Percentiles rank a stretch among this genome's conserved stretches.
Conservation (phyloP, 2,329 filamentous ascomycete species). For the Claviceps capensis region DNA sequence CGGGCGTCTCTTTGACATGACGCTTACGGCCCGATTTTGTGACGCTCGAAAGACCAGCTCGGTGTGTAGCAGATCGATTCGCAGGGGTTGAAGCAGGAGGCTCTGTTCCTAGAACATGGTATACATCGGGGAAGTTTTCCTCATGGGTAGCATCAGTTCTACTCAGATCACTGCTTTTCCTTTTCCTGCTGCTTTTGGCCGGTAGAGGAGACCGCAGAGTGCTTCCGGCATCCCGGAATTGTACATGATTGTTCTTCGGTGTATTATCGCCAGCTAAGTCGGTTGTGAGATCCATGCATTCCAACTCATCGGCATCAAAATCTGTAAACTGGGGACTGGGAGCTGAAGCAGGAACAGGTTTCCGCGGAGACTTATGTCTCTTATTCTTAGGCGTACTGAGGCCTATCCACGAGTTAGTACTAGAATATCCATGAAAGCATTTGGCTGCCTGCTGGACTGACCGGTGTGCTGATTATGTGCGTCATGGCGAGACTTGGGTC, state of each 20-base stretch:
- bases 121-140: conserved; percentile 41
- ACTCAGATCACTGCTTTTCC: conserved; percentile 36
- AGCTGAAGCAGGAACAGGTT: conserved; percentile 12
- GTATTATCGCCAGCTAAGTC: conserved; percentile 21
- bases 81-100: conserved; percentile 23
- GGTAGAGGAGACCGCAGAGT: conserved; percentile 24
- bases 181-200: conserved; percentile 31
- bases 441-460: not conserved
- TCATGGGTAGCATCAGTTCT: conserved; percentile 22
- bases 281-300: conserved; percentile 28
- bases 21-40: conserved; percentile 8
- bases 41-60: conserved; percentile 10
- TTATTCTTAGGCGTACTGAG: conserved; percentile 10
- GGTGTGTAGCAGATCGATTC: conserved; percentile 11
- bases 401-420: not conserved
- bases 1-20: conserved; percentile 7
- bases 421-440: not conserved
- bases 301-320: conserved; percentile 21
- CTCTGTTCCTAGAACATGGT: conserved; percentile 30
- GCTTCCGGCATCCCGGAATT: conserved; percentile 30
- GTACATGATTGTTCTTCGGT: conserved; percentile 21
- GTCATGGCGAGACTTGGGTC: conserved; percentile 9
- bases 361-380: conserved; percentile 13
- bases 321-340: conserved; percentile 21
- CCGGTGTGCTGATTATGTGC: conserved; percentile 5